Evolutionary conservation across 2,329 filamentous ascomycete species (phyloP).

Genomic region (Pseudogymnoascus sp.): DNA sequence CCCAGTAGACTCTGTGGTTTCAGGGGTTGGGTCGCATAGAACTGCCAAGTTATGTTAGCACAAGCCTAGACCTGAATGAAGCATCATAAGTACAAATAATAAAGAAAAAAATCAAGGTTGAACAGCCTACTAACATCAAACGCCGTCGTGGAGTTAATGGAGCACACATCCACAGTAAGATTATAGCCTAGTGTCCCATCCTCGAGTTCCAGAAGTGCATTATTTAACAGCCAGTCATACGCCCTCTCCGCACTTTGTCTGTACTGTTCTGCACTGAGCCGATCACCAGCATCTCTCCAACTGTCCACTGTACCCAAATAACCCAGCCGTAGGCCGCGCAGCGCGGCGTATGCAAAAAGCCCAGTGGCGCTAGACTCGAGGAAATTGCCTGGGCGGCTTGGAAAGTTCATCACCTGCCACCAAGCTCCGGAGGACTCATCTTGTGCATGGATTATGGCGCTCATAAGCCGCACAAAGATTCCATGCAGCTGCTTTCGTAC

Average conservation of each 20-base stretch:
- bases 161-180: conserved; percentile 10
- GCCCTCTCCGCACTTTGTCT: conserved; percentile 15
- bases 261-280: neutral
- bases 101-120: neutral
- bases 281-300: conserved; percentile 10
- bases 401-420: conserved; percentile 28
- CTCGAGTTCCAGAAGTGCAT: neutral
- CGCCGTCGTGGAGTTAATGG: conserved; percentile 5
- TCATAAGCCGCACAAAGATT: conserved; percentile 2
- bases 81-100: neutral
- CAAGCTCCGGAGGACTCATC: conserved; percentile 31
- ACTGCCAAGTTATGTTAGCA: neutral
- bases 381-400: conserved; percentile 28
- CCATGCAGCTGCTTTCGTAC: neutral
- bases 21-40: conserved; percentile 5
- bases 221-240: conserved; percentile 19
- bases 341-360: conserved; percentile 33
- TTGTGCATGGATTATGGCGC: neutral
- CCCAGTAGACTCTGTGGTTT: conserved; percentile 11
- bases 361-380: conserved; percentile 33
- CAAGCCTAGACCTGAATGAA: neutral
- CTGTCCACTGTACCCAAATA: conserved; percentile 21
- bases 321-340: conserved; percentile 32
- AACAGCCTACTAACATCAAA: neutral
- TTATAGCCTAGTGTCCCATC: conserved; percentile 10